phyloP scores from a whole-genome alignment of 2,329 filamentous ascomycete species.

The Ramularia endophylla region DNA sequence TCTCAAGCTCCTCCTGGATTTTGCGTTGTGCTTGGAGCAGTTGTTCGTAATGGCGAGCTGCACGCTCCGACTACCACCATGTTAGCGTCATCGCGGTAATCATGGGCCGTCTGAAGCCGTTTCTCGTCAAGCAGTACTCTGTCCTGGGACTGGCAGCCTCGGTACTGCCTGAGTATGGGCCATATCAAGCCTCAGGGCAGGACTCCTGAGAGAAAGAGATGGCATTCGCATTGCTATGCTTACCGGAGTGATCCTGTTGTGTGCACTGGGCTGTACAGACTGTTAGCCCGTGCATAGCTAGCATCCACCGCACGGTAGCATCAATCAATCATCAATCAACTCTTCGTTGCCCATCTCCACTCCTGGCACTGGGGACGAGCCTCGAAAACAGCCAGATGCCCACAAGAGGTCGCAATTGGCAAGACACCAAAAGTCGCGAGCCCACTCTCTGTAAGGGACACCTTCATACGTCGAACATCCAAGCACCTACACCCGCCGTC shows the following conservation, averaged over 20 bases:
- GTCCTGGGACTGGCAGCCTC: too few relatives aligned
- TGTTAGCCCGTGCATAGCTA: conserved; percentile 1
- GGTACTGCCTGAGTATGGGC: too few relatives aligned
- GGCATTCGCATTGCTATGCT: conserved; percentile 28
- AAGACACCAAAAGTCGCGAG: too few relatives aligned
- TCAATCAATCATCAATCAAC: not conserved
- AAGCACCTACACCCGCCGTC: not conserved
- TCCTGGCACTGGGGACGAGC: too few relatives aligned
- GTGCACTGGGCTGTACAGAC: conserved; percentile 21
- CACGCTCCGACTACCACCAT: conserved; percentile 74
- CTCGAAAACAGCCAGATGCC: too few relatives aligned
- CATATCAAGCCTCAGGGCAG: too few relatives aligned
- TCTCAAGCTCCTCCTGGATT: conserved; percentile 89
- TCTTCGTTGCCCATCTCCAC: not conserved
- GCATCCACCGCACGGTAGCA: too few relatives aligned
- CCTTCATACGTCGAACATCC: too few relatives aligned
- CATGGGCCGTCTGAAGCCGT: not conserved
- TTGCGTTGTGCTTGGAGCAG: conserved; percentile 82
- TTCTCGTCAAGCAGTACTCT: too few relatives aligned
- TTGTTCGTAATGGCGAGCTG: conserved; percentile 85
- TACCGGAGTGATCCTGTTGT: conserved; percentile 74
- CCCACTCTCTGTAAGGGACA: too few relatives aligned
- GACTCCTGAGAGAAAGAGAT: too few relatives aligned
- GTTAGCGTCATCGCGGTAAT: conserved; percentile 13
- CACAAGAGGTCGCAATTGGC: too few relatives aligned